Evolutionary conservation across 805 yeast species (phyloP).

Genomic region (Candida orba): DNA sequence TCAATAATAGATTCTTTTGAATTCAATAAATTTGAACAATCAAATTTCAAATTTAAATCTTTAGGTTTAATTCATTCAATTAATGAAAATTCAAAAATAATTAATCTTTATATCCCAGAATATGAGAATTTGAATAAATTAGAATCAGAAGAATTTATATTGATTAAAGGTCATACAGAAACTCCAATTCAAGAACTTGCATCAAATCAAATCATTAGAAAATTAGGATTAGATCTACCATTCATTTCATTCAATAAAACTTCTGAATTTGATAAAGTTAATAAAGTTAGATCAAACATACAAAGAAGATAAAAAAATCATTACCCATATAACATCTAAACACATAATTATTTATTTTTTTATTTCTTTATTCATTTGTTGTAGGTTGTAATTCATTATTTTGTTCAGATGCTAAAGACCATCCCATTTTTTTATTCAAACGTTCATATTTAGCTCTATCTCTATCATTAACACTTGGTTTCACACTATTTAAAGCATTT

Average conservation of each 20-base stretch:
- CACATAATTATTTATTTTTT: too few relatives aligned
- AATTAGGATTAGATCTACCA: constrained; percentile 29
- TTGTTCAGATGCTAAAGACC: constrained; percentile 41
- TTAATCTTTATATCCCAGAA: constrained; percentile 54
- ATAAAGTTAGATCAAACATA: constrained; percentile 53
- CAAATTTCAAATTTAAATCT: constrained; percentile 33
- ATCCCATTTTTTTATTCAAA: constrained; percentile 67
- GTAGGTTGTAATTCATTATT: constrained; percentile 13
- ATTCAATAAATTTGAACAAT: constrained; percentile 3
- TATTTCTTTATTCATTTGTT: constrained; percentile 2
- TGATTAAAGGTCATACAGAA: constrained; percentile 60
- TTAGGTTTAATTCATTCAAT: constrained; percentile 65
- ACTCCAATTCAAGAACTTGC: constrained; percentile 51
- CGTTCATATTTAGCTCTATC: constrained; percentile 75
- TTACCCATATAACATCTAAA: too few relatives aligned
- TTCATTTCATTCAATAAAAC: constrained; percentile 33
- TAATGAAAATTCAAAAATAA: constrained; percentile 27
- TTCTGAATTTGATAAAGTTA: constrained; percentile 44
- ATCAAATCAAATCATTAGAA: constrained; percentile 17
- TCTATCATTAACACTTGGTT: constrained; percentile 84
- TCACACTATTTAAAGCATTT: constrained; percentile 63
- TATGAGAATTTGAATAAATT: constrained; percentile 13
- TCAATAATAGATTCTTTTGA: constrained; percentile 18
- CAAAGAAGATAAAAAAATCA: constrained; percentile 33
- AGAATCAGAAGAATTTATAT: constrained; percentile 25